These are phyloP conservation scores for Paraphoma chrysanthemicola DNA, from an alignment of 2,329 filamentous ascomycete species.

Conservation along the genomic window DNA sequence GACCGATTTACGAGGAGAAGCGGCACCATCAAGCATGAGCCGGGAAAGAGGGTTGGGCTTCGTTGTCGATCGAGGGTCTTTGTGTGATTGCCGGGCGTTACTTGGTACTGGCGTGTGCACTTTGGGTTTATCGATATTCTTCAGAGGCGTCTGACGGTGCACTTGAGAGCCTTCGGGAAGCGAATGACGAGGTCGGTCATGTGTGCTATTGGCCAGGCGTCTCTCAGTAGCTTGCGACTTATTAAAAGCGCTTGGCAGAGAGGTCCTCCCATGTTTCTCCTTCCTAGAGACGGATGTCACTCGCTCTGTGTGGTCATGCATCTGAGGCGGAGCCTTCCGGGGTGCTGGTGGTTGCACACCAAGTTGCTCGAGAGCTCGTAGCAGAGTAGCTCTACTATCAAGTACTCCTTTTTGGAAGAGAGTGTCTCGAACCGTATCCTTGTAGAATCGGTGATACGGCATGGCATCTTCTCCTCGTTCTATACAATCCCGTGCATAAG, in stretches of 20 bases:
- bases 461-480: constrained; percentile 30
- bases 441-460: constrained; percentile 45
- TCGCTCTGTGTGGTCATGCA: background rate
- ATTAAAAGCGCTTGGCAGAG: constrained; percentile 11
- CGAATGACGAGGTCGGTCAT: constrained; percentile 20
- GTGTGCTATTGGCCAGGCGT: background rate
- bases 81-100: background rate
- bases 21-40: background rate
- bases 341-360: constrained; percentile 4
- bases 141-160: background rate
- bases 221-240: constrained; percentile 1
- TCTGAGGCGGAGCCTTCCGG: background rate
- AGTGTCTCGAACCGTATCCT: constrained; percentile 36
- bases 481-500: constrained; percentile 29
- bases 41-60: background rate
- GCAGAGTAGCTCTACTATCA: constrained; percentile 18
- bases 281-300: background rate
- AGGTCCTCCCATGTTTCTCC: constrained; percentile 4
- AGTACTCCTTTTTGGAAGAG: constrained; percentile 35
- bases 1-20: background rate
- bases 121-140: background rate
- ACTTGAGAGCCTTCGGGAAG: constrained; percentile 14
- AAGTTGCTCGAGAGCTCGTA: constrained; percentile 30
- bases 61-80: background rate
- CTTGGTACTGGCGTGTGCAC: background rate